Evolutionary conservation across 2,329 filamentous ascomycete genomes (phyloP).

Genomic region (Daldinia eschscholtzii): DNA sequence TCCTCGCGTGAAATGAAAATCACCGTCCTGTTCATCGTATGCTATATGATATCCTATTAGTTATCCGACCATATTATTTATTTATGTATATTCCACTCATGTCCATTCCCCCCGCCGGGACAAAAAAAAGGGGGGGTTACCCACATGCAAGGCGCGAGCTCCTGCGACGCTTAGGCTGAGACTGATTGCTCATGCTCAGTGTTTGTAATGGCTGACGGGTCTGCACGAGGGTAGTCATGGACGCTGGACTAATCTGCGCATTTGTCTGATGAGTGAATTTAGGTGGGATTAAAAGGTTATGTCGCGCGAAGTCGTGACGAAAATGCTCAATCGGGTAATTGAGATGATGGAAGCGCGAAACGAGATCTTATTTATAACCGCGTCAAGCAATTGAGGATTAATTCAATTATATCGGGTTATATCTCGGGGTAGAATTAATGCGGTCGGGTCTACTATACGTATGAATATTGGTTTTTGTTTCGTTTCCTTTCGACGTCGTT

Average conservation of each 20-base stretch:
- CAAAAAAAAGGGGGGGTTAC: constrained; percentile 49
- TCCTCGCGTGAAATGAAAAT: constrained; percentile 79
- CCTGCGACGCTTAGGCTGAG: constrained; percentile 69
- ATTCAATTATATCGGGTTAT: constrained; percentile 24
- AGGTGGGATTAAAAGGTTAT: constrained; percentile 8
- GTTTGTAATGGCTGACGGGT: constrained; percentile 74
- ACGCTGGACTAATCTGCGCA: constrained; percentile 59
- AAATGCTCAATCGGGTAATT: constrained; percentile 12
- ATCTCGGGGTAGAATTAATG: constrained; percentile 21
- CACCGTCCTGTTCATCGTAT: constrained; percentile 82
- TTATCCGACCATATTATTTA: constrained; percentile 15
- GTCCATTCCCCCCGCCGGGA: constrained; percentile 6
- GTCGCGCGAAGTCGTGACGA: constrained; percentile 36
- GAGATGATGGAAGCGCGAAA: constrained; percentile 20
- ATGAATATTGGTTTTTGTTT: constrained; percentile 30
- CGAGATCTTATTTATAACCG: constrained; percentile 16
- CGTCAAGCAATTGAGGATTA: constrained; percentile 38
- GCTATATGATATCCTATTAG: constrained; percentile 50
- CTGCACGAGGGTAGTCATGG: constrained; percentile 78
- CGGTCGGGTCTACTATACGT: constrained; percentile 11
- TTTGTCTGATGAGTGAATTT: constrained; percentile 36
- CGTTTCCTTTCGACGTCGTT: constrained; percentile 16
- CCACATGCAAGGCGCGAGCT: constrained; percentile 75
- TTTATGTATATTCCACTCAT: constrained; percentile 16
- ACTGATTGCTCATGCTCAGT: constrained; percentile 76